Base-by-base conservation (phyloP, 345 rosid species). In the Gossypium ekmanianum region DNA sequence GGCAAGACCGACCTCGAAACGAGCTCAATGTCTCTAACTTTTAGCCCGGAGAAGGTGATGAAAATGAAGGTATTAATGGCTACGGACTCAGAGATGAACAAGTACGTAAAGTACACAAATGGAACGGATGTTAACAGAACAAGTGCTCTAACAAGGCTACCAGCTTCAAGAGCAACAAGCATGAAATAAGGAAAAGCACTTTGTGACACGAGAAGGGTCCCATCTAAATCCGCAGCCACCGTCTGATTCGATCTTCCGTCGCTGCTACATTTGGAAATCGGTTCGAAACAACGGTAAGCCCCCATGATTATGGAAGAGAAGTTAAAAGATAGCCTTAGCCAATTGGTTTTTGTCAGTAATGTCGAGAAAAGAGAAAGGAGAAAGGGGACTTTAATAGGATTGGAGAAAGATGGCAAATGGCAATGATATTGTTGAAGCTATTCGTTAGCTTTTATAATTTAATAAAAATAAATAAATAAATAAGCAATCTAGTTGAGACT, bases 161-260 rank as follows among this genome's bases (percentile, higher is more conserved):
- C 98, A 4, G 98, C 98, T 77, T 91, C 98, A 2, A 93, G 87
- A 2, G 98, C 98, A 16, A 94, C 79, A 8, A 94, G 98, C 75
- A 94, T 78, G 87, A 81, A 94, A 78, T 87, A 94, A 18, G 98
- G 97, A 48, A 94, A 94, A 12, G 98, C 91, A 61, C 89, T 90
- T 18, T 87, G 81, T n/a, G 98, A 91, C 26, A 87, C 80, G 0
- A 93, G 93, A 67, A 94, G 84, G 0, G 98, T 93, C 27, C 98
- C 98, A 12, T 91, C 94, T 0, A 94, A 85, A 78, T 88, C 97
- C 0, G 98, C 87, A 1, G 88, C 96, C 56, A 90, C 94, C 34
- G 97, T 86, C 64, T 94, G 98, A 76, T 83, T 79, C 11, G 95
- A 87, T 61, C 98, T 77, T 1, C 90, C 96, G 55, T 87, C 84